Evolutionary conservation across 169 alveolate genomes (phyloP), one percentile per base, ranked within the genome.

Genomic region (Plasmodium gaboni): DNA sequence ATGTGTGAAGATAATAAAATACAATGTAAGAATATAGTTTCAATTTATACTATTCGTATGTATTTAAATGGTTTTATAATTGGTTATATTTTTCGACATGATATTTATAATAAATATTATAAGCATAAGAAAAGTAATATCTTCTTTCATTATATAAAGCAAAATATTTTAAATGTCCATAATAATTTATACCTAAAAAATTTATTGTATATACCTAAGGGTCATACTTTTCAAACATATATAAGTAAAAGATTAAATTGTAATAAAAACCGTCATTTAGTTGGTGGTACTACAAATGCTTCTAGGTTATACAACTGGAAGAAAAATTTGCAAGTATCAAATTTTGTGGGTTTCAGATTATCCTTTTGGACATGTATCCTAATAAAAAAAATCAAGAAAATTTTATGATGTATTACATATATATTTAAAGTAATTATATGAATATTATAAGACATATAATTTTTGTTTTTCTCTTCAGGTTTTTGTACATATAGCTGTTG

Each of bases 31-130:
- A 76, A 76, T 60, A 46, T 76, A 26, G 76, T 76, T 64, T 64
- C 89, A 65, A 76, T 76, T 15, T 76, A 76, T 70, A 65, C 89
- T 57, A 63, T 76, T 51, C 89, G 89, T 48, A 76, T 76, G 89
- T 76, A 76, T 28, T 17, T 76, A 76, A 76, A 76, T 76, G 89
- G 89, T 38, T 65, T 76, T 57, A 76, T 76, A 76, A 76, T 76
- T 64, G 89, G 89, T 8, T 76, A 76, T 32, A 69, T 76, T 76
- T 76, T 76, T 67, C 61, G 89, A 64, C 55, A 68, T 13, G 78
- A 76, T 64, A 76, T 76, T 15, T 50, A 76, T 59, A 76, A 55
- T 64, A 76, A 76, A 7, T 76, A 64, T 44, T 76, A 57, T 76
- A 32, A 64, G 7, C 67, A 76, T 76, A 76, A 76, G 48, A 76